A percentile compares a stretch with the other conserved stretches of the same genome.
Evolutionary conservation across 179 eudicot species (phyloP).

Genomic region (Camellia oleifera): DNA sequence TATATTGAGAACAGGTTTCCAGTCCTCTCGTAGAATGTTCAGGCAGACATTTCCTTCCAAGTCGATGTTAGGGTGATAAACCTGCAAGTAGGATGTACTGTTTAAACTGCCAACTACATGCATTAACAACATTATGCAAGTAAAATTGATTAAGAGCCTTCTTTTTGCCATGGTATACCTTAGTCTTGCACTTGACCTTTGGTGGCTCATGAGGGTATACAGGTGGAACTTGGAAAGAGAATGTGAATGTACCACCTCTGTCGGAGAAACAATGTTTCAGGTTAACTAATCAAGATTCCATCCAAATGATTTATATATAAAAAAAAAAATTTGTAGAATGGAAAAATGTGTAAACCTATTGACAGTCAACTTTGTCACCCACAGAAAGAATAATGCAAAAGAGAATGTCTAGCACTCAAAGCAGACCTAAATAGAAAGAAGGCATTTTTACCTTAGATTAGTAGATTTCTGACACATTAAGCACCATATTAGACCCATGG

Average conservation of each 20-base stretch:
- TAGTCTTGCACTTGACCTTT: conserved; percentile 87
- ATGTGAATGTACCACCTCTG: conserved; percentile 71
- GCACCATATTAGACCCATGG: background rate
- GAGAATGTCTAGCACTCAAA: no score
- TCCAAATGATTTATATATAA: background rate
- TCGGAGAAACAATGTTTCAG: background rate
- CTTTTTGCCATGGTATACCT: conserved; percentile 35
- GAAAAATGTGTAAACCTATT: no score
- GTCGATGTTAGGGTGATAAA: conserved; percentile 97
- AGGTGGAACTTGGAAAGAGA: conserved; percentile 67
- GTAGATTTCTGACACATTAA: background rate
- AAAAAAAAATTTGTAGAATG: no score
- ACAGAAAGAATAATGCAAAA: background rate
- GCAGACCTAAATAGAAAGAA: background rate
- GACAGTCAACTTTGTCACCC: background rate
- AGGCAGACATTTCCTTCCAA: conserved; percentile 99
- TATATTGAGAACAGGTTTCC: conserved; percentile 96
- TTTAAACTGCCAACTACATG: background rate
- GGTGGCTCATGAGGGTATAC: conserved; percentile 89
- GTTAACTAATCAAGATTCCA: background rate
- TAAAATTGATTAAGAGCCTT: background rate
- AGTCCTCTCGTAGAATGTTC: conserved; percentile 96
- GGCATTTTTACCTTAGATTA: background rate
- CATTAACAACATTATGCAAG: background rate
- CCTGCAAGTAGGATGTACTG: conserved; percentile 36